Conservation (phyloP, 768 basidiomycete genomes). For the Cyclocybe aegerita region DNA sequence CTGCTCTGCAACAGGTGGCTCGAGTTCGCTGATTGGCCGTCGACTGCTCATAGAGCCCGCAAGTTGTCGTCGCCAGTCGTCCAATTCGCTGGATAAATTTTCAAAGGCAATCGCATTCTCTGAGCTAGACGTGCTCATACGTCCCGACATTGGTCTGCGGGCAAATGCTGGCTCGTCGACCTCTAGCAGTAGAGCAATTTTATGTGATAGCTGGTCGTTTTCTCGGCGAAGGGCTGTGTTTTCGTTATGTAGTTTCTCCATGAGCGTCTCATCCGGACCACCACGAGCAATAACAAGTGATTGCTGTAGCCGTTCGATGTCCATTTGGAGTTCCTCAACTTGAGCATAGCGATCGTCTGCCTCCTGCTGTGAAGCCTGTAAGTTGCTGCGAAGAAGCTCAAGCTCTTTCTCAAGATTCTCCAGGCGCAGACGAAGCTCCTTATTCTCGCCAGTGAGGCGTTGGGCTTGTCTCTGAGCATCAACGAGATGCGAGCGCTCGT, state of each 20-base stretch:
- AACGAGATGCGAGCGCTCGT: conserved; percentile 75
- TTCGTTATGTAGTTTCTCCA: conserved; percentile 83
- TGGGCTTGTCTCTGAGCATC: conserved; percentile 80
- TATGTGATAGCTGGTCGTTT: conserved; percentile 88
- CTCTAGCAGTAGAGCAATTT: conserved; percentile 85
- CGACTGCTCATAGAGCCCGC: conserved; percentile 77
- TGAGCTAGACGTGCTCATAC: conserved; percentile 76
- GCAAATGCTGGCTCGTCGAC: conserved; percentile 79
- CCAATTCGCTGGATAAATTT: conserved; percentile 76
- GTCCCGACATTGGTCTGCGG: conserved; percentile 61
- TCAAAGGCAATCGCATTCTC: conserved; percentile 79
- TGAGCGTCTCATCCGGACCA: conserved; percentile 71
- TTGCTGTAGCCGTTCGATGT: conserved; percentile 73
- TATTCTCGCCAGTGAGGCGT: conserved; percentile 71
- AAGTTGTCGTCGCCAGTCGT: conserved; percentile 85
- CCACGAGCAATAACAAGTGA: conserved; percentile 74
- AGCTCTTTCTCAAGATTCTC: conserved; percentile 76
- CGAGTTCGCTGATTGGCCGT: conserved; percentile 71
- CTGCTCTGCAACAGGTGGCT: conserved; percentile 59
- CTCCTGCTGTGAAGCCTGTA: conserved; percentile 73
- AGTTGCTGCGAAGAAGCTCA: conserved; percentile 63
- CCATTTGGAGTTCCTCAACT: conserved; percentile 78
- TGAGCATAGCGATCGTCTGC: conserved; percentile 75
- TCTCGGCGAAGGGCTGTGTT: conserved; percentile 78
- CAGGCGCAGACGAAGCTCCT: conserved; percentile 71